Evolutionary conservation across 2,329 filamentous ascomycete genomes (phyloP).

Genomic region (Trichoderma sp.): DNA sequence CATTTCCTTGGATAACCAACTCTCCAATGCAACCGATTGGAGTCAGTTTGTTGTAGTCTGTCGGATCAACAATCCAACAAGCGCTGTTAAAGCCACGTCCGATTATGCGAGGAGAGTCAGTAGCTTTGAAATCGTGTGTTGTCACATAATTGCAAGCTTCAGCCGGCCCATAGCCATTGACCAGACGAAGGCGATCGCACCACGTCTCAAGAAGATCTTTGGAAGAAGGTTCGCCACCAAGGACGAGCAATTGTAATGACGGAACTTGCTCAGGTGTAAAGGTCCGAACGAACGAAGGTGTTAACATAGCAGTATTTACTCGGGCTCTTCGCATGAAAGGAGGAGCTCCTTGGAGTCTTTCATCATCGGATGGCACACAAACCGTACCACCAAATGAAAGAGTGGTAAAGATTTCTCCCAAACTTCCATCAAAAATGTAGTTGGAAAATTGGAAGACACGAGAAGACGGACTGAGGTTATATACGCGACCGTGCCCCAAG

Average conservation of each 20-base stretch:
- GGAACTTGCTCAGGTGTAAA: slow-evolving; percentile 22
- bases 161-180: slow-evolving; percentile 25
- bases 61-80: slow-evolving; percentile 26
- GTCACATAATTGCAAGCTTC: slow-evolving; percentile 23
- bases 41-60: slow-evolving; percentile 21
- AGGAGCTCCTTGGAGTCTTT: slow-evolving; percentile 20
- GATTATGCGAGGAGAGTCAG: slow-evolving; percentile 16
- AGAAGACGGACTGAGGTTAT: slow-evolving; percentile 46
- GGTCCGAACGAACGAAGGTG: slow-evolving; percentile 23
- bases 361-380: slow-evolving; percentile 26
- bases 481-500: slow-evolving; percentile 45
- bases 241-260: slow-evolving; percentile 13
- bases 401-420: slow-evolving; percentile 31
- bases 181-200: slow-evolving; percentile 22
- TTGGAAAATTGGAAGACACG: slow-evolving; percentile 53
- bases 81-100: slow-evolving; percentile 20
- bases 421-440: slow-evolving; percentile 50
- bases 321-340: slow-evolving; percentile 13
- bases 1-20: slow-evolving; percentile 32
- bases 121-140: slow-evolving; percentile 4
- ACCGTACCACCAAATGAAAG: slow-evolving; percentile 26
- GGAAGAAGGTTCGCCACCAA: slow-evolving; percentile 22
- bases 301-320: slow-evolving; percentile 23
- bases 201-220: slow-evolving; percentile 19
- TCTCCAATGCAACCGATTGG: slow-evolving; percentile 27